These are phyloP conservation scores for Paecilomyces niveus DNA, from an alignment of 2,329 filamentous ascomycete genomes.

Conservation along the genomic window DNA sequence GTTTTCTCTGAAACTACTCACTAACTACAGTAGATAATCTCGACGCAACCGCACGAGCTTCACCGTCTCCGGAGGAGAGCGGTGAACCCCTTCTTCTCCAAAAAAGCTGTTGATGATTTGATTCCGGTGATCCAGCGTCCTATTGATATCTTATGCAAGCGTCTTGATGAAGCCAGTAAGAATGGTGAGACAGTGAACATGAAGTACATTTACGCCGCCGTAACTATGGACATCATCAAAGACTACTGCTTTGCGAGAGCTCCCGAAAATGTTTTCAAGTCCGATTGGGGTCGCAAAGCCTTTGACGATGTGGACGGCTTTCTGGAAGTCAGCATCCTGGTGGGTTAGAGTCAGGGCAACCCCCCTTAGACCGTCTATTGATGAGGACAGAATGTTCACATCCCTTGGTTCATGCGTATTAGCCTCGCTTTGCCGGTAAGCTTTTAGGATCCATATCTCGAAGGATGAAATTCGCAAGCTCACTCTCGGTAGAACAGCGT, in stretches of 20 bases:
- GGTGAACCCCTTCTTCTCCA: conserved; percentile 31
- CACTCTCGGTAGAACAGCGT: background rate
- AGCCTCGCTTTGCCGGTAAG: background rate
- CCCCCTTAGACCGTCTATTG: background rate
- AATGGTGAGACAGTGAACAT: conserved; percentile 7
- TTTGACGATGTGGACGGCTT: background rate
- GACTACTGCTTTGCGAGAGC: conserved; percentile 19
- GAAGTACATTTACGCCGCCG: conserved; percentile 21
- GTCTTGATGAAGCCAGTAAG: conserved; percentile 13
- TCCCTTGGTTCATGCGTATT: background rate
- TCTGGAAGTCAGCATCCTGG: background rate
- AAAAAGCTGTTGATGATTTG: background rate
- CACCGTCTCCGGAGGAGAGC: conserved; percentile 32
- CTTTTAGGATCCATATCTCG: background rate
- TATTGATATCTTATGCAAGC: background rate
- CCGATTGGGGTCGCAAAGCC: background rate
- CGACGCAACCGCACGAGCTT: conserved; percentile 19
- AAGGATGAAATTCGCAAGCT: background rate
- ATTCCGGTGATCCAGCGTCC: background rate
- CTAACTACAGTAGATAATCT: background rate
- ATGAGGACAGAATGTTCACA: background rate
- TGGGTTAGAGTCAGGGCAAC: background rate
- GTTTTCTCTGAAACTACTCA: background rate
- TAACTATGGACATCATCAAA: conserved; percentile 34
- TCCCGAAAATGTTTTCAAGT: background rate